phyloP scores from a whole-genome alignment of 176 grass and related monocot genomes.

The Bonia amplexicaulis region DNA sequence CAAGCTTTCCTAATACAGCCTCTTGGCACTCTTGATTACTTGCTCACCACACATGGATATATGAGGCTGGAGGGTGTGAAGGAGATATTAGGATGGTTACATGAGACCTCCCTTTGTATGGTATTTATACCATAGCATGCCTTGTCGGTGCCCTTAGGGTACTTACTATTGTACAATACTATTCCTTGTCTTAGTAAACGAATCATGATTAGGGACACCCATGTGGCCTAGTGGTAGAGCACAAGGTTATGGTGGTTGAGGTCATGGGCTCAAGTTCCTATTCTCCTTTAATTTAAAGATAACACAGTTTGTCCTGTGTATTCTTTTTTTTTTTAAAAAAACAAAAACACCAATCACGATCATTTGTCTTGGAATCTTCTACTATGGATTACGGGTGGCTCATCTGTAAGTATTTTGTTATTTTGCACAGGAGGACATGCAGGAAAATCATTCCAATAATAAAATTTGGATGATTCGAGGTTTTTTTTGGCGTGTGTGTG shows the following conservation, averaged over 20 bases:
- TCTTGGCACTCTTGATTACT: neutral
- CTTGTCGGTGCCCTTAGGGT: neutral
- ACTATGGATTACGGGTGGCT: neutral
- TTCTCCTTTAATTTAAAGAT: neutral
- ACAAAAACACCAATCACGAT: neutral
- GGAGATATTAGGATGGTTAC: neutral
- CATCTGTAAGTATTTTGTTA: neutral
- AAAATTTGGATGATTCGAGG: neutral
- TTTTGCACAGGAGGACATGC: neutral
- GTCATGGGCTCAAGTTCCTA: neutral
- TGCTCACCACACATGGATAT: neutral
- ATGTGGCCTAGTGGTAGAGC: neutral
- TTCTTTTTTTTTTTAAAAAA: neutral
- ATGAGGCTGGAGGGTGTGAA: neutral
- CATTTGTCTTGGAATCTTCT: neutral
- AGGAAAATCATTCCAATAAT: neutral
- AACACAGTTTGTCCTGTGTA: neutral
- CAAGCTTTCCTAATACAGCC: neutral
- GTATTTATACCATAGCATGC: neutral
- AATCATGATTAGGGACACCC: neutral
- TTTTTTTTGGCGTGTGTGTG: neutral
- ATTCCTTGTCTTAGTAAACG: neutral
- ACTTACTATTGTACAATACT: neutral
- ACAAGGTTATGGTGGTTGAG: neutral
- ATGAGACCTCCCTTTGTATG: neutral